Conservation (phyloP, 768 basidiomycete species). For the Auricularia auricula-judae region DNA sequence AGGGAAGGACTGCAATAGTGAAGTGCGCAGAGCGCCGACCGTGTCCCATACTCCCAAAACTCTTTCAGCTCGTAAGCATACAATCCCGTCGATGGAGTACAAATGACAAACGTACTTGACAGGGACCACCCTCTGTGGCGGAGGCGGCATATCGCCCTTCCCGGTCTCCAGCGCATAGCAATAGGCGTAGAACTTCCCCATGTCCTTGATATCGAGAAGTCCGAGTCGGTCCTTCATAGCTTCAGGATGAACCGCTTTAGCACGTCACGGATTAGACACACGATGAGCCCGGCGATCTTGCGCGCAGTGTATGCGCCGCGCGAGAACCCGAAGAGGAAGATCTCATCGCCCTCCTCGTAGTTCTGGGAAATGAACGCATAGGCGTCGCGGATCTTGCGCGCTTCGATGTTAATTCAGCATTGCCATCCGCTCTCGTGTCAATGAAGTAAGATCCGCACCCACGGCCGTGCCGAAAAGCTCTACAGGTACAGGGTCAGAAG, state of each 20-base stretch:
- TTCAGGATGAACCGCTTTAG: neutral
- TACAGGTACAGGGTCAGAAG: neutral
- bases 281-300: conserved; percentile 8
- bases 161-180: conserved; percentile 6
- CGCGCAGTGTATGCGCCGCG: conserved; percentile 12
- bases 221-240: conserved; percentile 5
- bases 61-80: conserved; percentile 2
- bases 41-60: conserved; percentile 16
- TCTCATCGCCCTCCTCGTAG: conserved; percentile 5
- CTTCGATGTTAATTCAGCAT: neutral
- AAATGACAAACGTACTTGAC: conserved; percentile 1
- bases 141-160: conserved; percentile 3
- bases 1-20: conserved; percentile 4
- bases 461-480: neutral
- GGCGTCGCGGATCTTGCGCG: conserved; percentile 6
- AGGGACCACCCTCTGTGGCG: neutral
- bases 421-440: neutral
- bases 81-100: neutral
- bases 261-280: neutral
- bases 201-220: conserved; percentile 6
- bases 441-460: neutral
- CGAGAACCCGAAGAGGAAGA: conserved; percentile 12
- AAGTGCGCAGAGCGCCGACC: conserved; percentile 7
- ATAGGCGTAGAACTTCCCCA: conserved; percentile 9
- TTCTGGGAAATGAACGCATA: conserved; percentile 11